These are phyloP conservation scores for Ogataea pilisensis DNA, from an alignment of 805 yeast species.

Conservation along the genomic window DNA sequence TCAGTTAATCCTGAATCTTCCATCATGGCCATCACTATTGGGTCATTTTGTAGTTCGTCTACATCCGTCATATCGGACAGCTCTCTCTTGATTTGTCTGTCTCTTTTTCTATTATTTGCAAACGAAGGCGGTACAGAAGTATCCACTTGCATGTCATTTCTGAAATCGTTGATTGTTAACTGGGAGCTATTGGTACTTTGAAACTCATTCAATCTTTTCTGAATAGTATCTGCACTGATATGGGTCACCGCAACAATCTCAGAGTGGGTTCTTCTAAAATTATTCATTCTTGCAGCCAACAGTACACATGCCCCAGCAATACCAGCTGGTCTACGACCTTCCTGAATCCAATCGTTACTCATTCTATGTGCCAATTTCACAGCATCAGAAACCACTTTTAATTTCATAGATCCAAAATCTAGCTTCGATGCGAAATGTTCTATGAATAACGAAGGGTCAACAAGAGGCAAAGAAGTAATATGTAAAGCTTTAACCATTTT, in stretches of 20 bases:
- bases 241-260: slow-evolving; percentile 95
- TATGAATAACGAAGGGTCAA: slow-evolving; percentile 91
- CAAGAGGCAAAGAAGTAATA: slow-evolving; percentile 74
- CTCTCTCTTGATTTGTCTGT: slow-evolving; percentile 28
- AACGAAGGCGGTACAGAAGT: slow-evolving; percentile 82
- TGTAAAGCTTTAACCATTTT: slow-evolving; percentile 86
- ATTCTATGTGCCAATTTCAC: slow-evolving; percentile 80
- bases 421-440: slow-evolving; percentile 90
- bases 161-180: slow-evolving; percentile 69
- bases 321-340: slow-evolving; percentile 98
- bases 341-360: slow-evolving; percentile 94
- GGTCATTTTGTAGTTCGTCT: slow-evolving; percentile 37
- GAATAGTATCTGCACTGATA: slow-evolving; percentile 91
- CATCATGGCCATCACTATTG: slow-evolving; percentile 39
- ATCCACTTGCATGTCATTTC: slow-evolving; percentile 39
- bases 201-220: slow-evolving; percentile 85
- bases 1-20: slow-evolving; percentile 43
- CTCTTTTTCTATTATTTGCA: slow-evolving; percentile 53
- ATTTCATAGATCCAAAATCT: slow-evolving; percentile 69
- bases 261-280: slow-evolving; percentile 83
- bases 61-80: slow-evolving; percentile 28
- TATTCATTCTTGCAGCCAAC: slow-evolving; percentile 95
- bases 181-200: slow-evolving; percentile 69
- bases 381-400: slow-evolving; percentile 84
- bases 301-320: slow-evolving; percentile 95